Evolutionary conservation across 2,329 filamentous ascomycete species (phyloP).

Genomic region (Arthrinium puccinioides): DNA sequence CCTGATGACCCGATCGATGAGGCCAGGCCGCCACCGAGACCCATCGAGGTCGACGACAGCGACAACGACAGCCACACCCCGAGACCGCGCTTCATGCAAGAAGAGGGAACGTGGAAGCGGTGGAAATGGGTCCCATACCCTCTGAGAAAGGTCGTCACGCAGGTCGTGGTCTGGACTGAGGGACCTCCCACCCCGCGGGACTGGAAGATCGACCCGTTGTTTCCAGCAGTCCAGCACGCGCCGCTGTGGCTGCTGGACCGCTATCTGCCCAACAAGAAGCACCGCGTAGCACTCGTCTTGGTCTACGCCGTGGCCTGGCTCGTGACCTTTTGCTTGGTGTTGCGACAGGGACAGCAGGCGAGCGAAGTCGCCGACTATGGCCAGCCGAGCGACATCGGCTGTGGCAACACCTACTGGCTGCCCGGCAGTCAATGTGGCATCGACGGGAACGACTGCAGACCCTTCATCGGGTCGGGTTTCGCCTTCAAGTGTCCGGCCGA

Average conservation of each 20-base stretch:
- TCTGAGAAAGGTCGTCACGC: slow-evolving; percentile 36
- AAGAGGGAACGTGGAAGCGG: slow-evolving; percentile 40
- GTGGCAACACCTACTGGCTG: slow-evolving; percentile 63
- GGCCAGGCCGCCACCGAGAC: no score
- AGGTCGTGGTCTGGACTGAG: slow-evolving; percentile 40
- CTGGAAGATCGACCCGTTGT: slow-evolving; percentile 49
- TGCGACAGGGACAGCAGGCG: slow-evolving; percentile 52
- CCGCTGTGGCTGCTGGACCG: slow-evolving; percentile 58
- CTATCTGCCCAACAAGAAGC: slow-evolving; percentile 50
- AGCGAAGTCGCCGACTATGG: slow-evolving; percentile 63
- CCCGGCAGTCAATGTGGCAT: slow-evolving; percentile 66
- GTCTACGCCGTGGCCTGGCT: slow-evolving; percentile 61
- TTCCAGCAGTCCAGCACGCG: slow-evolving; percentile 60
- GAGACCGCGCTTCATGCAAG: slow-evolving; percentile 55
- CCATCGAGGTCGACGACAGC: slow-evolving; percentile 39
- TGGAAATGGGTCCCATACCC: slow-evolving; percentile 55
- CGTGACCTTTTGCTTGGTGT: slow-evolving; percentile 60
- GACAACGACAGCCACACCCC: slow-evolving; percentile 38
- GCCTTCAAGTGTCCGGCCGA: slow-evolving; percentile 70
- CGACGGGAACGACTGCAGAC: slow-evolving; percentile 67
- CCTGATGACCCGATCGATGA: slow-evolving; percentile 20
- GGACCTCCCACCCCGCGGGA: slow-evolving; percentile 48
- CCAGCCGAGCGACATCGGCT: slow-evolving; percentile 56
- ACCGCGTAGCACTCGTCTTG: slow-evolving; percentile 52
- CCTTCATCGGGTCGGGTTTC: slow-evolving; percentile 63